Percentiles rank a stretch among this genome's conserved stretches.
Conservation (phyloP, 306 rosid genomes). For the Echinosophora koreensis region DNA sequence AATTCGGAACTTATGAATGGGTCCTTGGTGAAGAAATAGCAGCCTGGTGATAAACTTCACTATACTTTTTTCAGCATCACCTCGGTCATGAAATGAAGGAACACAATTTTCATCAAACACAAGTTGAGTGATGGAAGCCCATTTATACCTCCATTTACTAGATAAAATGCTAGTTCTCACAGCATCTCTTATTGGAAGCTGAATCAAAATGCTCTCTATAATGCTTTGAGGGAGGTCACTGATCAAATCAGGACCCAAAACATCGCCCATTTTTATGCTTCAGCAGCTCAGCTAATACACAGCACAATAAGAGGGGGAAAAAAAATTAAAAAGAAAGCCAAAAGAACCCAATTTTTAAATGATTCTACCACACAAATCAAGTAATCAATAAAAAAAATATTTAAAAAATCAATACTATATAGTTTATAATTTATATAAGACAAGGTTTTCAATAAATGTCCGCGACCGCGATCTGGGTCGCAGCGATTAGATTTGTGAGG, state of each 20-base stretch:
- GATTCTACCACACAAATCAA: conserved; percentile 26
- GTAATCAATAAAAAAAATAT: neutral
- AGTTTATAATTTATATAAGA: neutral
- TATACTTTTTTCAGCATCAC: conserved; percentile 49
- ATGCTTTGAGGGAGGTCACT: conserved; percentile 92
- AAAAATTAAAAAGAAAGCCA: conserved; percentile 17
- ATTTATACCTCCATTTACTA: conserved; percentile 85
- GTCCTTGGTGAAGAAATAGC: conserved; percentile 90
- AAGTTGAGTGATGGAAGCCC: conserved; percentile 76
- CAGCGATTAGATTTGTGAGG: no score
- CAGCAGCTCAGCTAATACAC: conserved; percentile 32
- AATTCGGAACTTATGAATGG: conserved; percentile 88
- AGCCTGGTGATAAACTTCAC: conserved; percentile 67
- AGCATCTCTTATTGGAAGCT: conserved; percentile 81
- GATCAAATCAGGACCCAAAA: conserved; percentile 59
- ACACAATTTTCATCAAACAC: conserved; percentile 78
- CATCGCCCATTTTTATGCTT: conserved; percentile 63
- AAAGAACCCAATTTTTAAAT: conserved; percentile 20
- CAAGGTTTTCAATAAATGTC: no score
- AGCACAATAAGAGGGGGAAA: conserved; percentile 21
- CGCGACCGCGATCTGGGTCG: no score
- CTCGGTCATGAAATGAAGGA: conserved; percentile 47
- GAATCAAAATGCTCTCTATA: conserved; percentile 71
- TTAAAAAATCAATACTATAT: neutral
- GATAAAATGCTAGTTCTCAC: conserved; percentile 81